These are phyloP conservation scores for Phyllosticta citrichinensis DNA, from an alignment of 2,329 filamentous ascomycete genomes.

Conservation along the genomic window DNA sequence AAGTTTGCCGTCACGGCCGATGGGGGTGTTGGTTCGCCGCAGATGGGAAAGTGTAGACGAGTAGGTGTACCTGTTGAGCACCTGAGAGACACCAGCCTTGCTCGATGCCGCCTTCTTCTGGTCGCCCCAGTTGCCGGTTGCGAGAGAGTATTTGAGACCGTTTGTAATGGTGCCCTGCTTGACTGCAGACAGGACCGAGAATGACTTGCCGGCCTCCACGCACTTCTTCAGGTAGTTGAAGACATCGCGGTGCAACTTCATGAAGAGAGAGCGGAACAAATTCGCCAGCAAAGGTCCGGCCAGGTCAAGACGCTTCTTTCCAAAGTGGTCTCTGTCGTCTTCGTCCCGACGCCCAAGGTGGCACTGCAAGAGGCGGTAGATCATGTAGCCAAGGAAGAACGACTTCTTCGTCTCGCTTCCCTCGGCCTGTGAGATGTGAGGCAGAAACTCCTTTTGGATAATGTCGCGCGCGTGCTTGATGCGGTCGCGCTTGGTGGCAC, in stretches of 20 bases:
- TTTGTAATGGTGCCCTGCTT: constrained; percentile 88
- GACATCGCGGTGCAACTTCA: constrained; percentile 83
- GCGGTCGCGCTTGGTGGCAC: constrained; percentile 74
- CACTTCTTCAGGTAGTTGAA: constrained; percentile 86
- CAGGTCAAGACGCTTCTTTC: constrained; percentile 94
- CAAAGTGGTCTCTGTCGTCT: constrained; percentile 97
- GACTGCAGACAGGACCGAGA: constrained; percentile 82
- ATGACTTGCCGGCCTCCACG: constrained; percentile 79
- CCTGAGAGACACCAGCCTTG: constrained; percentile 95
- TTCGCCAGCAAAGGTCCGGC: constrained; percentile 92
- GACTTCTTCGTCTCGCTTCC: constrained; percentile 94
- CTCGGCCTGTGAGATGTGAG: constrained; percentile 91
- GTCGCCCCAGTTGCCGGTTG: constrained; percentile 98
- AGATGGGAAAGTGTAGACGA: constrained; percentile 94
- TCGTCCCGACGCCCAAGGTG: constrained; percentile 86
- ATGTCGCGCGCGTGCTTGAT: constrained; percentile 88
- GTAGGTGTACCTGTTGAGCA: constrained; percentile 95
- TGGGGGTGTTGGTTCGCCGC: constrained; percentile 92
- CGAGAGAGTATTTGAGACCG: constrained; percentile 90
- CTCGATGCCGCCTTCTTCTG: constrained; percentile 96
- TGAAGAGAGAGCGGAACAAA: constrained; percentile 84
- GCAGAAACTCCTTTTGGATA: constrained; percentile 91
- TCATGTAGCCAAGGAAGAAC: constrained; percentile 98
- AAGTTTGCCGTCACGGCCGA: constrained; percentile 94
- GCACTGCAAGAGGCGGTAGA: constrained; percentile 88